Evolutionary conservation across 345 rosid species (phyloP).

Genomic region (Cardamine occulta): DNA sequence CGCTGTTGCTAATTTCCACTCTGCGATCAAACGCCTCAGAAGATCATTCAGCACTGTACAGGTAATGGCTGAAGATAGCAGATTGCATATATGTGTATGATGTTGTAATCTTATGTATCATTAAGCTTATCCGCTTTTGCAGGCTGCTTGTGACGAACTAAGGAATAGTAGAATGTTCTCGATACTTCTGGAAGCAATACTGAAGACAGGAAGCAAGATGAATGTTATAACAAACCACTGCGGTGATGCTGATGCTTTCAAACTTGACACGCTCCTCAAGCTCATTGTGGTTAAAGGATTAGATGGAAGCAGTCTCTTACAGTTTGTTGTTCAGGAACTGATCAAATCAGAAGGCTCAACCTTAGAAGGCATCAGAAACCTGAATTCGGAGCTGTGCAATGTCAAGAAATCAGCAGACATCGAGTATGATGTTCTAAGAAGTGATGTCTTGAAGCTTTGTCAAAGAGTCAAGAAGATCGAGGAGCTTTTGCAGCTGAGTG

Average conservation of each 20-base stretch:
- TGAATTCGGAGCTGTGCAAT: constrained; percentile 66
- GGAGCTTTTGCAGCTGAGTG: constrained; percentile 49
- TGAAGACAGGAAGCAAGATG: constrained; percentile 89
- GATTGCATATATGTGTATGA: not conserved
- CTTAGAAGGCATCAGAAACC: constrained; percentile 72
- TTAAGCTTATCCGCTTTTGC: constrained; percentile 29
- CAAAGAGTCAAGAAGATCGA: constrained; percentile 51
- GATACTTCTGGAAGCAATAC: constrained; percentile 80
- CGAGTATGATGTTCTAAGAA: constrained; percentile 73
- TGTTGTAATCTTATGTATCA: constrained; percentile 17
- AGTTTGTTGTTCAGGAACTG: constrained; percentile 89
- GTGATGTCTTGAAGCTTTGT: constrained; percentile 67
- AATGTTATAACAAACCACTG: constrained; percentile 79
- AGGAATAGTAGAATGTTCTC: constrained; percentile 78
- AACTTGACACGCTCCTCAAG: constrained; percentile 89
- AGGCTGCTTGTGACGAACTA: constrained; percentile 91
- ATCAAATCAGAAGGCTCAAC: constrained; percentile 73
- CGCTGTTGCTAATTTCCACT: constrained; percentile 68
- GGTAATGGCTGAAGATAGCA: constrained; percentile 43
- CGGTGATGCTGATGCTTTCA: constrained; percentile 76
- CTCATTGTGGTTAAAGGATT: constrained; percentile 86
- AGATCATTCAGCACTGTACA: constrained; percentile 70
- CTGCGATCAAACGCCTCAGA: constrained; percentile 74
- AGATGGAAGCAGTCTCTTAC: constrained; percentile 87
- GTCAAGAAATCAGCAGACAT: constrained; percentile 93